Base-by-base conservation (phyloP, 768 basidiomycete species). In the Pleurotus djamor region DNA sequence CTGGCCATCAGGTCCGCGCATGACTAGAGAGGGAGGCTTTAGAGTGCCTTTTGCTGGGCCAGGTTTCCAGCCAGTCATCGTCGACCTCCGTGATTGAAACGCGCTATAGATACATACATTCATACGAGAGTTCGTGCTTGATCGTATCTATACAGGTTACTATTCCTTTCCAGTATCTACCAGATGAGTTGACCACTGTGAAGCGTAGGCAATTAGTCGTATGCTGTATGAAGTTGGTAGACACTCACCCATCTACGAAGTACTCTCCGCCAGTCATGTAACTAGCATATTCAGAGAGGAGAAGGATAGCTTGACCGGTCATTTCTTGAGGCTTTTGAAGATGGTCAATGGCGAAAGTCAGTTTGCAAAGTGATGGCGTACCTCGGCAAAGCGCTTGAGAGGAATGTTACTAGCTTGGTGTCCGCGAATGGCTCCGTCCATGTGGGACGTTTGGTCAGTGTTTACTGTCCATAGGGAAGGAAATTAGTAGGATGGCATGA, bases 241-340 rank as follows among this genome's bases (percentile, higher is more conserved):
- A 28, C 13, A 70, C 82, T 9, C 58, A 84, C 83, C 83, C 83
- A 57, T 85, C 83, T 7, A 85, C 69, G 56, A 83, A 76, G 59
- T 83, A 80, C 60, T 85, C 84, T 0, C 76, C 76, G 6, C 83
- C 84, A 4, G 83, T 85, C 83, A 83, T 83, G 63, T 85, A 86
- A 47, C 76, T 76, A 0, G 79, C 79, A 43, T 80, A 68, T 0
- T 78, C 71, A 4, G 82, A 83, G 12, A 87, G 77, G 2, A 87
- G 72, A 1, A 86, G 70, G 38, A 88, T 60, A 0, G 80, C 77
- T 63, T 84, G 85, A 2, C 78, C 81, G 0, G 79, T 72, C 64
- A 88, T 84, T 63, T 88, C 87, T 5, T 79, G 65, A 4, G 85
- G 83, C 83, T 85, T 45, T 47, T 5, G 45, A 28, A 1, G 9